phyloP scores from a whole-genome alignment of 164 flowering plant species.

The Malania oleifera region DNA sequence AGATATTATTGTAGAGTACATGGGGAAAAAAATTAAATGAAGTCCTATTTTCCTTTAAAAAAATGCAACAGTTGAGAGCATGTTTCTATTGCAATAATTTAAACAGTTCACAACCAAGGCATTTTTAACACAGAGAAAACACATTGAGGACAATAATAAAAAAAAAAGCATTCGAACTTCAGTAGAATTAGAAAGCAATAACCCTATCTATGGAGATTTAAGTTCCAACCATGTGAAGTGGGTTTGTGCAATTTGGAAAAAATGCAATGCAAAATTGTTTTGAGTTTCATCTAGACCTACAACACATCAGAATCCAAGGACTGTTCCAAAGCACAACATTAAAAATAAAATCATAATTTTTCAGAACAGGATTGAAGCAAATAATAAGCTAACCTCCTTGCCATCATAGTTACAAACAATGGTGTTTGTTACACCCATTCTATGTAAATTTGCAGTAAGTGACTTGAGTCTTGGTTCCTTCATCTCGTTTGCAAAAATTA shows the following conservation, averaged over 20 bases:
- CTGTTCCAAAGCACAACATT: too few species aligned
- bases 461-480: conserved; percentile 82
- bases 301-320: too few species aligned
- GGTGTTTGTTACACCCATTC: conserved; percentile 97
- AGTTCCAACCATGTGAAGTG: too few species aligned
- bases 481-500: conserved; percentile 92
- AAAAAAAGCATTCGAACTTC: background rate
- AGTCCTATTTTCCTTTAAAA: too few species aligned
- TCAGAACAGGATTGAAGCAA: background rate
- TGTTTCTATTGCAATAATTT: too few species aligned
- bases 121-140: background rate
- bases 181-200: background rate
- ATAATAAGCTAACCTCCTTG: conserved; percentile 61
- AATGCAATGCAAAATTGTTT: too few species aligned
- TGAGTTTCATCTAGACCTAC: too few species aligned
- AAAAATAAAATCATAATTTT: background rate
- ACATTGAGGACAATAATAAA: background rate
- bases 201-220: too few species aligned
- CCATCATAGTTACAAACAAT: conserved; percentile 90
- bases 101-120: background rate
- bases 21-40: too few species aligned
- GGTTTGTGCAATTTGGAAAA: too few species aligned
- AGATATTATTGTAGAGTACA: too few species aligned
- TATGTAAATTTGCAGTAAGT: conserved; percentile 79
- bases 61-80: too few species aligned